phyloP scores from a whole-genome alignment of 805 yeast species.

The Lipomyces kockii region DNA sequence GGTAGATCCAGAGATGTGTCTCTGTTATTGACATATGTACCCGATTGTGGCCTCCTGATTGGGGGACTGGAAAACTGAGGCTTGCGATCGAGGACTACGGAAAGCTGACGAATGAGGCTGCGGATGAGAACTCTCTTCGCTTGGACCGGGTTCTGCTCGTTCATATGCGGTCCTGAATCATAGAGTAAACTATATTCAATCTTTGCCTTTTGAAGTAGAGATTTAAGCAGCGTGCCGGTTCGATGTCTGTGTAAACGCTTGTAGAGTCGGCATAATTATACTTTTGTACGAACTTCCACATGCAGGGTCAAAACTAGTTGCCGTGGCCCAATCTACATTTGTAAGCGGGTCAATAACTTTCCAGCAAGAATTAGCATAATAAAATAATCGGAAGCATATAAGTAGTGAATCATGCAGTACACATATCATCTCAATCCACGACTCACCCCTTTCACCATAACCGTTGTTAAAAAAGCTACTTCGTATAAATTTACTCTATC shows the following conservation, averaged over 20 bases:
- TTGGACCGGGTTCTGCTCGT: slow-evolving; percentile 11
- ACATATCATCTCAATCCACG: neutral
- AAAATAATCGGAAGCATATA: too few species aligned
- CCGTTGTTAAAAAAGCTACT: neutral
- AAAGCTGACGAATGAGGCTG: slow-evolving; percentile 14
- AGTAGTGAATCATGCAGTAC: too few species aligned
- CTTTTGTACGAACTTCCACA: too few species aligned
- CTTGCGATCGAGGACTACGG: neutral
- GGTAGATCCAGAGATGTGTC: neutral
- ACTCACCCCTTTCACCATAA: neutral
- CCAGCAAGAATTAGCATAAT: too few species aligned
- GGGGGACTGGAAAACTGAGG: neutral
- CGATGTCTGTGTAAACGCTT: too few species aligned
- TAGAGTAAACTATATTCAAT: neutral
- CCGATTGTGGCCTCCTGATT: neutral
- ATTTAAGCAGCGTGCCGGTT: neutral
- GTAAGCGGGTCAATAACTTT: too few species aligned
- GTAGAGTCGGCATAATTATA: too few species aligned
- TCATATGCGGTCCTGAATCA: neutral
- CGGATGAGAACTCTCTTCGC: slow-evolving; percentile 17
- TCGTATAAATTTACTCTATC: too few species aligned
- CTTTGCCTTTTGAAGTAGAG: neutral
- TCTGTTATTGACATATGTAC: neutral
- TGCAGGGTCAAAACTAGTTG: too few species aligned
- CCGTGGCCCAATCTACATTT: too few species aligned